These are phyloP conservation scores for Wickerhamomyces bisporus DNA, from an alignment of 805 yeast genomes.

Conservation along the genomic window DNA sequence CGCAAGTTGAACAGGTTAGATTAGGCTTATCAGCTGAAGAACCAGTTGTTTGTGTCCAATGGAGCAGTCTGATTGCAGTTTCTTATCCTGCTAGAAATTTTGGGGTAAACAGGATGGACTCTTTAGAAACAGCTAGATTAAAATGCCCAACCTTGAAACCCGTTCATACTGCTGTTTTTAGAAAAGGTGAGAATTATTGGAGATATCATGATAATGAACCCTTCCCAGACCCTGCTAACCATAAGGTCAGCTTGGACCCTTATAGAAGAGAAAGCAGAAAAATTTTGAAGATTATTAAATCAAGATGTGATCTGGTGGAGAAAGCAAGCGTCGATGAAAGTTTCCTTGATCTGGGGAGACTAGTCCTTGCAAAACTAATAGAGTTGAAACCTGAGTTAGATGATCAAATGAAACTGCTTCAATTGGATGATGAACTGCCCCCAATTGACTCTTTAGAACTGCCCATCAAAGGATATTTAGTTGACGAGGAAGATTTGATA, in stretches of 20 bases:
- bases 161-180: constrained; percentile 93
- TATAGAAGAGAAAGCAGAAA: constrained; percentile 84
- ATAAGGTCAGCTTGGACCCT: constrained; percentile 88
- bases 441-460: constrained; percentile 32
- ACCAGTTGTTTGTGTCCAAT: constrained; percentile 93
- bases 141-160: constrained; percentile 74
- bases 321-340: constrained; percentile 96
- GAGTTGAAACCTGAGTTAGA: constrained; percentile 43
- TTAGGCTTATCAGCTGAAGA: constrained; percentile 57
- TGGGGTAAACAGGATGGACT: constrained; percentile 79
- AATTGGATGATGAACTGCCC: constrained; percentile 34
- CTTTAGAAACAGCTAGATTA: constrained; percentile 56
- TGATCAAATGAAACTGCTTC: constrained; percentile 10
- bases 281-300: constrained; percentile 59
- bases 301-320: constrained; percentile 65
- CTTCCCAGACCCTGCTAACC: constrained; percentile 52
- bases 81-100: constrained; percentile 82
- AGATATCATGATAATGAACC: constrained; percentile 54
- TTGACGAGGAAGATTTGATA: constrained; percentile 9
- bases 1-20: constrained; percentile 85
- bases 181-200: constrained; percentile 83
- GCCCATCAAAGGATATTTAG: constrained; percentile 11
- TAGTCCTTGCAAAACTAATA: constrained; percentile 41
- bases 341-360: constrained; percentile 75
- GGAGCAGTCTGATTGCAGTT: constrained; percentile 88